Percentiles rank a stretch among this genome's conserved stretches.
phyloP scores from a whole-genome alignment of 2,329 filamentous ascomycete species.

The Nigrospora sphaerica region DNA sequence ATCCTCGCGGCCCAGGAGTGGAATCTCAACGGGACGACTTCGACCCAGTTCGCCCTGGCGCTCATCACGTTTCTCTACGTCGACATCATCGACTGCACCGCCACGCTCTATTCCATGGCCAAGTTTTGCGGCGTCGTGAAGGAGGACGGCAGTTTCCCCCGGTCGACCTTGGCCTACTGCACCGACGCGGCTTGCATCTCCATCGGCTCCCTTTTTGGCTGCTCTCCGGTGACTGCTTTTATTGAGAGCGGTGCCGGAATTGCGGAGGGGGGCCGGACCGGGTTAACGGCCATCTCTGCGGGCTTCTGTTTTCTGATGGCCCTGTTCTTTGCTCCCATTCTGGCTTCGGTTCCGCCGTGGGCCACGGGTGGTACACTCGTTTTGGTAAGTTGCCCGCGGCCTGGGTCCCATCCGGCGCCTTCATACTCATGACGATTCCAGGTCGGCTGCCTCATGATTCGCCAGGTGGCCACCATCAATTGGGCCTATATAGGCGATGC shows the following conservation, averaged over 20 bases:
- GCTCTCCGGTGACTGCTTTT: constrained; percentile 66
- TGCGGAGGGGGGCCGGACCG: constrained; percentile 66
- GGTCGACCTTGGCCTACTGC: constrained; percentile 73
- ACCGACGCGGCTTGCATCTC: constrained; percentile 66
- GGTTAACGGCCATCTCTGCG: constrained; percentile 62
- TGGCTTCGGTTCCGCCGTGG: constrained; percentile 72
- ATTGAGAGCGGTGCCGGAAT: constrained; percentile 73
- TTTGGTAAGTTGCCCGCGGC: constrained; percentile 36
- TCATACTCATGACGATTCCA: constrained; percentile 15
- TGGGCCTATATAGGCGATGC: constrained; percentile 72
- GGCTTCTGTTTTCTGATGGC: constrained; percentile 65
- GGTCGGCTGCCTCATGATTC: constrained; percentile 74
- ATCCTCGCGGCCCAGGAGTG: constrained; percentile 61
- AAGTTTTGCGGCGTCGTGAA: constrained; percentile 63
- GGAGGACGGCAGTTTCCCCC: constrained; percentile 73
- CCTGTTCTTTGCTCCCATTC: constrained; percentile 70
- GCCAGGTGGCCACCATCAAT: constrained; percentile 67
- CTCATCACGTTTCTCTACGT: constrained; percentile 75
- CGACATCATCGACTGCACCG: constrained; percentile 72
- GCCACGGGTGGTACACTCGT: constrained; percentile 69
- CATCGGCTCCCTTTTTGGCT: constrained; percentile 62
- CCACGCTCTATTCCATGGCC: constrained; percentile 76
- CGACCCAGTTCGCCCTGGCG: constrained; percentile 60
- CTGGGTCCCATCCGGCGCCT: too few relatives aligned
- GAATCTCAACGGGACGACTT: constrained; percentile 47